Base-by-base conservation (phyloP, 108 stramenopile genomes). In the Pseudonitzschia delicatissima region DNA sequence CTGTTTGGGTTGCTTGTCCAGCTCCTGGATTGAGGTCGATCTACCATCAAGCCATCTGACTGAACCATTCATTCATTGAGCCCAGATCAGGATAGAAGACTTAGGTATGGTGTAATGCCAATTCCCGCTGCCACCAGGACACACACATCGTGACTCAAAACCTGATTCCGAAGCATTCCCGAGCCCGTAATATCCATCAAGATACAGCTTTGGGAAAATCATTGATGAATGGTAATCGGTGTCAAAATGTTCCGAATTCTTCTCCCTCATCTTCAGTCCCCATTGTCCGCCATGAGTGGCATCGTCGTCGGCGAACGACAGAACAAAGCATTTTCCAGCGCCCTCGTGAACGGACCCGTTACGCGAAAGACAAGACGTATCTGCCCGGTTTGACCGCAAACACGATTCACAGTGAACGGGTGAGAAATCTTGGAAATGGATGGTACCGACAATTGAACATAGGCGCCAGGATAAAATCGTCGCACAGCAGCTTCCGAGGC, bases 21-120 rank as follows among this genome's bases (percentile, higher is more conserved):
- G n/a, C n/a, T n/a, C n/a, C n/a, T n/a, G n/a, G n/a, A n/a, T n/a
- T n/a, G n/a, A 49, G 25, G 47, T 55, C 31, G 53, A 55, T 55
- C n/a, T 55, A 7, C 9, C 32, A 29, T 64, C 0, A 52, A 48
- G 47, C 47, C 47, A 48, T 48, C 47, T n/a, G n/a, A n/a, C n/a
- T 53, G 13, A 23, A 18, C 20, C 60, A n/a, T 12, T 31, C 21
- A 3, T 26, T 5, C 13, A 55, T 29, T 25, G 73, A 51, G 39
- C 63, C 52, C 23, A n/a, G 15, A 6, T 48, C 73, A 2, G 39
- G 12, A 61, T 67, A 36, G 17, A 74, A 57, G n/a, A 34, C 65
- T 47, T 26, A 87, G 48, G 66, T 74, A 83, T 5, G 86, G 83
- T 28, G 86, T 87, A 39, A 87, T 84, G 13, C 86, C 86, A 28